These are phyloP conservation scores for Pleurozium schreberi DNA, from an alignment of 225 moss, liverwort and hornwort genomes.

Conservation along the genomic window DNA sequence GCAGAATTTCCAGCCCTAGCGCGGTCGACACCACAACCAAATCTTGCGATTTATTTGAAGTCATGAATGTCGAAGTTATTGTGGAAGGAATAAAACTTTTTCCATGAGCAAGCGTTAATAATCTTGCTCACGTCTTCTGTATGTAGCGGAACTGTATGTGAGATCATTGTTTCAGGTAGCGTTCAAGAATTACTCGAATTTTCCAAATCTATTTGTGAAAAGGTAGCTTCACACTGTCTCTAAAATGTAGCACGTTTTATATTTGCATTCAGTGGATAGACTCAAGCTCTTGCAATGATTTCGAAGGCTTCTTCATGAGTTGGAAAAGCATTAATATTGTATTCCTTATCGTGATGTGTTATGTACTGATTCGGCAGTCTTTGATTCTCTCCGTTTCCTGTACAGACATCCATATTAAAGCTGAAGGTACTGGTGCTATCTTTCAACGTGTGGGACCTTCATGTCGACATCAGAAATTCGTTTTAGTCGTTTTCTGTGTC, in stretches of 20 bases:
- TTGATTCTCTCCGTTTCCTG: constrained; percentile 14
- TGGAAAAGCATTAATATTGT: not conserved
- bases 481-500: not conserved
- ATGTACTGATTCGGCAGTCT: not conserved
- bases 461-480: not conserved
- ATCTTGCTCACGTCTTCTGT: not conserved
- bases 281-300: not conserved
- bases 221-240: constrained; percentile 10
- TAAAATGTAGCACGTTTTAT: not conserved
- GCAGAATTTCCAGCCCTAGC: constrained; percentile 52
- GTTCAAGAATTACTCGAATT: constrained; percentile 22
- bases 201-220: constrained; percentile 35
- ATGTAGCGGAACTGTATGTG: constrained; percentile 26
- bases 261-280: not conserved
- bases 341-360: not conserved
- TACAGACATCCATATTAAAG: constrained; percentile 41
- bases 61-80: not conserved
- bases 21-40: constrained; percentile 68
- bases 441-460: not conserved
- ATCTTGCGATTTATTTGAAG: constrained; percentile 10
- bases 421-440: constrained; percentile 28
- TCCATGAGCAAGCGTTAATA: not conserved
- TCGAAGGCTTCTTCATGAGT: not conserved
- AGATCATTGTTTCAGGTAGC: constrained; percentile 27
- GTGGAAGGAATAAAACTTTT: not conserved